phyloP scores from a whole-genome alignment of 1,139 yeast genomes.

The Chernovozyma sophiae-reginae region DNA sequence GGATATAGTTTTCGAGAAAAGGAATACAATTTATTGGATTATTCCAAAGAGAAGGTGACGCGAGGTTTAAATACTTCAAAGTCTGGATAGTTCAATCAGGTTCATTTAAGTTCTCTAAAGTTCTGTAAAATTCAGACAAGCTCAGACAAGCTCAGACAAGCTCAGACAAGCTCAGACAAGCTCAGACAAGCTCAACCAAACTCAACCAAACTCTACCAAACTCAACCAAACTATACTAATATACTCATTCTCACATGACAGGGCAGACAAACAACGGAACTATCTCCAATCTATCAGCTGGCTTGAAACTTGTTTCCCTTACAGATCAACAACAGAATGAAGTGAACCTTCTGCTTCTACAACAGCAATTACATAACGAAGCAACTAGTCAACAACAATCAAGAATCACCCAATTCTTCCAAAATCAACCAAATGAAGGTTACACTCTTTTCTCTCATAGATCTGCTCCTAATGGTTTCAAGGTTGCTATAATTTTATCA shows the following conservation, averaged over 20 bases:
- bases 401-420: constrained; percentile 70
- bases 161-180: too few relatives aligned
- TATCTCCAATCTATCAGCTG: constrained; percentile 47
- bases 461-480: constrained; percentile 95
- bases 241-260: background rate
- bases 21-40: too few relatives aligned
- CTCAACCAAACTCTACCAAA: too few relatives aligned
- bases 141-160: too few relatives aligned
- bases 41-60: too few relatives aligned
- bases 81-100: too few relatives aligned
- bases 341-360: constrained; percentile 36
- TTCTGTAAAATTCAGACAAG: too few relatives aligned
- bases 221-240: too few relatives aligned
- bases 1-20: too few relatives aligned
- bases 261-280: constrained; percentile 12
- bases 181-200: too few relatives aligned
- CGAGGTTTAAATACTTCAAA: too few relatives aligned
- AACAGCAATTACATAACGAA: constrained; percentile 40
- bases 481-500: constrained; percentile 85
- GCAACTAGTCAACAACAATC: constrained; percentile 38
- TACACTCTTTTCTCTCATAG: constrained; percentile 85
- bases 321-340: constrained; percentile 42
- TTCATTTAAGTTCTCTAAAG: too few relatives aligned
- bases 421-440: constrained; percentile 77
- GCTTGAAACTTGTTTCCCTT: constrained; percentile 43